Base-by-base conservation (phyloP, 768 basidiomycete species). In the Trichaptum fuscoviolaceum region DNA sequence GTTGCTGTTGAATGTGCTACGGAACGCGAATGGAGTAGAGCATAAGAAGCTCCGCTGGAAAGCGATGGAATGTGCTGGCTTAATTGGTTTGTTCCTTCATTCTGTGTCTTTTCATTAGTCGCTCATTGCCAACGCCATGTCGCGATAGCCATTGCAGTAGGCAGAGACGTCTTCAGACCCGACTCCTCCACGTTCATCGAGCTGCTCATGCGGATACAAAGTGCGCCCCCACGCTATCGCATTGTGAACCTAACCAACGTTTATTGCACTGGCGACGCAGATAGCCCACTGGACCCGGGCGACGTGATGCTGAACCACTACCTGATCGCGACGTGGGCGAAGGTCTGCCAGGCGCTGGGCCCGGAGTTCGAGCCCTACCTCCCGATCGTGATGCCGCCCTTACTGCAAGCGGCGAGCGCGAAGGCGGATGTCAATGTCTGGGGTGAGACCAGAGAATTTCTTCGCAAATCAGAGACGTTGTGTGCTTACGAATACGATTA, bases 31-130 rank as follows among this genome's bases (percentile, higher is more conserved):
- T 58, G 84, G 85, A 7, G 74, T 82, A 0, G 87, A 89, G 63
- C 88, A 91, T 74, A 79, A 82, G 26, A 89, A 87, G 72, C 71
- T 95, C 63, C 81, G 91, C 25, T 84, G 87, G 57, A 93, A 95
- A 73, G 92, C 92, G 0, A 95, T 96, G 91, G 94, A 96, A 73
- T 95, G 93, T 74, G 93, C 92, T 0, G 91, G 91, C 8, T 79
- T 94, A 24, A 90, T 93, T 67, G 93, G 93, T 93, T 57, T 20
- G 85, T 62, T 35, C 61, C 62, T 36, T 64, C 17, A 1, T 15
- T 25, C 60, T 57, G 34, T n/a, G 30, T 34, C 30, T 20, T 35
- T 57, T 36, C 23, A 7, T 59, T 62, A 30, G 63, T 57, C 0
- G 17, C 24, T 7, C 35, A 65, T 18, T 68, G 35, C 2, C 8